Base-by-base conservation (phyloP, 108 stramenopile species). In the Cyclotella baltica region DNA sequence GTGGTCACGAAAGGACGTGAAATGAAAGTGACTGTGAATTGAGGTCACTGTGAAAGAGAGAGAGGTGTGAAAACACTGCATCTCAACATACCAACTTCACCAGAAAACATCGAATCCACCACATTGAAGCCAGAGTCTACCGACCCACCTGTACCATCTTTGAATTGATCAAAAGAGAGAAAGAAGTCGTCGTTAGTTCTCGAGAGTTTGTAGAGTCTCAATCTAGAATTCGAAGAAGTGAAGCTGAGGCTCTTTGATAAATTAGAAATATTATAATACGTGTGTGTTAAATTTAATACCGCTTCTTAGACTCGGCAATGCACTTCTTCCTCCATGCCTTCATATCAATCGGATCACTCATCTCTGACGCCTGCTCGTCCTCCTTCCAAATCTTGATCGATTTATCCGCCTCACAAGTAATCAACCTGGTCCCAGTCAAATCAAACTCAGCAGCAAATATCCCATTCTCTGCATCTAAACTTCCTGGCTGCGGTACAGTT, bases 401-500 rank as follows among this genome's bases (percentile, higher is more conserved):
- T 86, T 99, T 99, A 83, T 99, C 99, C 1, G 98, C 98, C 80
- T 99, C 99, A 43, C 98, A 95, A 19, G 98, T 98, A 50, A 99
- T 87, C 18, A 99, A 83, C 19, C 99, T 87, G 25, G 96, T 97
- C 11, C 99, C 99, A 8, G 98, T 97, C n/a, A 91, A 78, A 85
- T 99, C 99, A 78, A 99, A 99, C 22, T 87, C 80, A 2, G 88
- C 72, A 16, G 95, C 93, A 73, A 93, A 97, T 55, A 99, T 95
- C 35, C 96, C 97, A 67, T 98, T 97, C 75, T 99, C 99, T 22
- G 97, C 94, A 67, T 99, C 98, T 65, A 99, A 88, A 20, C 94
- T 95, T 13, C 99, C 99, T 19, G 99, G 98, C 81, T 99, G 99
- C 18, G 96, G 98, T 36, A 93, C 85, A 18, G 97, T 96, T 47